phyloP scores from a whole-genome alignment of 148 eudicot species.

The Linanthus parryae region DNA sequence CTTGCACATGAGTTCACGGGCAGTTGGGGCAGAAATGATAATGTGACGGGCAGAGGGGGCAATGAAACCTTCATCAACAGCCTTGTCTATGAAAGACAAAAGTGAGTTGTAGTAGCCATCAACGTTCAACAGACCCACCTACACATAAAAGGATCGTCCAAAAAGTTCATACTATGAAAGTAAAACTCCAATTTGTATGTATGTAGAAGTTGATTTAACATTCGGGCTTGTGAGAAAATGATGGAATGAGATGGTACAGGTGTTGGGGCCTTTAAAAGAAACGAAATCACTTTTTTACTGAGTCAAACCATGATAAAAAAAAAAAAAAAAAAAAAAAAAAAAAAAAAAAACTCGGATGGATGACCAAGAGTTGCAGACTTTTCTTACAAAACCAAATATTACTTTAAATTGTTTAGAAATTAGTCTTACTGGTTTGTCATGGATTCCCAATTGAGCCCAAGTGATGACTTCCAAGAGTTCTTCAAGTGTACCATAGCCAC shows the following conservation, averaged over 20 bases:
- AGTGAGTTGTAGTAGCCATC: constrained; percentile 93
- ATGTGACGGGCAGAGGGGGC: constrained; percentile 85
- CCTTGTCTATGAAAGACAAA: constrained; percentile 82
- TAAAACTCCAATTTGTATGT: not conserved
- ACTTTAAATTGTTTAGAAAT: not conserved
- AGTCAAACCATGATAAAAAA: no score
- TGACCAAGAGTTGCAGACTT: no score
- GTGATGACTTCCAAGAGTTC: constrained; percentile 81
- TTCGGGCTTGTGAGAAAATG: no score
- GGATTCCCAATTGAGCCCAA: constrained; percentile 88
- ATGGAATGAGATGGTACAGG: no score
- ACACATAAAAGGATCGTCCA: not conserved
- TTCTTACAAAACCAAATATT: not conserved
- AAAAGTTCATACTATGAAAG: no score
- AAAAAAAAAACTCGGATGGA: not conserved
- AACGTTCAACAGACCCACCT: constrained; percentile 90
- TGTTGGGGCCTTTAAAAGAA: no score
- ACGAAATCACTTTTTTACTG: not conserved
- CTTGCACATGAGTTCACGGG: constrained; percentile 78
- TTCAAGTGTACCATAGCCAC: constrained; percentile 86
- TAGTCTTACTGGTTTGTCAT: constrained; percentile 78
- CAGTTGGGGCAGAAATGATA: constrained; percentile 81
- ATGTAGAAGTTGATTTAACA: not conserved
- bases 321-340: no score
- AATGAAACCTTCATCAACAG: constrained; percentile 95